Evolutionary conservation across 176 grass and related monocot species (phyloP), one percentile per base, ranked within the genome.

Genomic region (Rhynchospora tenuis): DNA sequence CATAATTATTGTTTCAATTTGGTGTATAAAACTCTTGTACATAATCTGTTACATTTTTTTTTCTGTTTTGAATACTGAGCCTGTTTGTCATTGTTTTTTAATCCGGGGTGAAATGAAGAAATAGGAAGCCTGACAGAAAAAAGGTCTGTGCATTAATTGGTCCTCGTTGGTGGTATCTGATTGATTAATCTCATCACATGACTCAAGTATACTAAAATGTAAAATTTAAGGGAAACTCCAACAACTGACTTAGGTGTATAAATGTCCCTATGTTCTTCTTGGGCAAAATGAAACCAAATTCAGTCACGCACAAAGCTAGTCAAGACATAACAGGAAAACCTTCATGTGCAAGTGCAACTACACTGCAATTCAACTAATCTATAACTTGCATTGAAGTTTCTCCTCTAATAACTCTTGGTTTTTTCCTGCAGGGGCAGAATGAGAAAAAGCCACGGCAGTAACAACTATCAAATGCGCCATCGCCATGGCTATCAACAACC

Each of bases 341-440:
- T 69, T 69, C 4, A 69, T 69, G 33, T 38, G 33, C 31, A 33
- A 33, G 31, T 69, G 33, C 15, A 44, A 19, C 33, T 69, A 12
- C 31, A 43, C 16, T 14, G 13, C 29, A 43, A 69, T 33, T 69
- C 14, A 56, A 26, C 19, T 78, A 15, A 16, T 55, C 3, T 19
- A 27, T 55, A 50, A 29, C 16, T 27, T 55, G 73, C 51, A 56
- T 52, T 55, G 51, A 78, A 76, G 45, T 52, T 78, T 78, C n/a
- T 54, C 22, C 51, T 56, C 47, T 43, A 80, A 80, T 16, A 28
- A 80, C 24, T 59, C 1, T 70, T 43, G 26, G 14, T 43, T 59
- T 43, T 43, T 43, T n/a, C 17, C 65, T 24, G 54, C 86, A 86
- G 84, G 81, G 63, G 69, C 73, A 56, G 45, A 82, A 90, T 90